A percentile compares a stretch with the other conserved stretches of the same genome.
Evolutionary conservation across 2,329 filamentous ascomycete species (phyloP).

Genomic region (Trichoderma guizhouense): DNA sequence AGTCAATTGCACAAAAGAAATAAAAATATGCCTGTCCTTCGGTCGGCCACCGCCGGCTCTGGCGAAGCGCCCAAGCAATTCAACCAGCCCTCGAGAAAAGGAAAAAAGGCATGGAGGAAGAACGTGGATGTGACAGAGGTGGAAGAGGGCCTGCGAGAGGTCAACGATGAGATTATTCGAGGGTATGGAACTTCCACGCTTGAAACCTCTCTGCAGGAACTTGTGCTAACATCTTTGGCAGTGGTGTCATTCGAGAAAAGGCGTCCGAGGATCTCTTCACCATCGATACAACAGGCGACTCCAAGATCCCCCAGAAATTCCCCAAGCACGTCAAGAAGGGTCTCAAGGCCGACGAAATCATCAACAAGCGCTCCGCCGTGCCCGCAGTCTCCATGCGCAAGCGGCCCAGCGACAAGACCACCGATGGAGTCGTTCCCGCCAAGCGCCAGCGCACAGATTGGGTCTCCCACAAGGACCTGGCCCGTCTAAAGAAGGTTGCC

Average conservation of each 20-base stretch:
- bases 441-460: constrained; percentile 78
- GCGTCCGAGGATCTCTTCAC: constrained; percentile 79
- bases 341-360: constrained; percentile 88
- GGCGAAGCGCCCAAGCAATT: constrained; percentile 70
- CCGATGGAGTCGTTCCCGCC: constrained; percentile 66
- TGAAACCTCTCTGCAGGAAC: neutral
- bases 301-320: constrained; percentile 59
- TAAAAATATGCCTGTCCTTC: constrained; percentile 51
- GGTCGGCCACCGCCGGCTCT: constrained; percentile 43
- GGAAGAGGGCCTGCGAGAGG: constrained; percentile 73
- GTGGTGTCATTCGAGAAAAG: constrained; percentile 83
- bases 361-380: constrained; percentile 77
- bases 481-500: constrained; percentile 73
- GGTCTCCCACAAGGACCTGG: constrained; percentile 80
- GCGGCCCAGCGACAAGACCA: constrained; percentile 65
- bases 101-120: constrained; percentile 98
- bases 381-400: constrained; percentile 78
- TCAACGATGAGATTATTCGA: constrained; percentile 86
- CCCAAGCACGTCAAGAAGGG: constrained; percentile 68
- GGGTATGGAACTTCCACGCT: constrained; percentile 56
- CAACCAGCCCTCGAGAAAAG: constrained; percentile 89
- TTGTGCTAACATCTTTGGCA: constrained; percentile 36
- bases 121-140: constrained; percentile 93
- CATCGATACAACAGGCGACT: constrained; percentile 72
- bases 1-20: neutral